Conservation (phyloP, 169 alveolate genomes). For the Plasmodium falciparum region DNA sequence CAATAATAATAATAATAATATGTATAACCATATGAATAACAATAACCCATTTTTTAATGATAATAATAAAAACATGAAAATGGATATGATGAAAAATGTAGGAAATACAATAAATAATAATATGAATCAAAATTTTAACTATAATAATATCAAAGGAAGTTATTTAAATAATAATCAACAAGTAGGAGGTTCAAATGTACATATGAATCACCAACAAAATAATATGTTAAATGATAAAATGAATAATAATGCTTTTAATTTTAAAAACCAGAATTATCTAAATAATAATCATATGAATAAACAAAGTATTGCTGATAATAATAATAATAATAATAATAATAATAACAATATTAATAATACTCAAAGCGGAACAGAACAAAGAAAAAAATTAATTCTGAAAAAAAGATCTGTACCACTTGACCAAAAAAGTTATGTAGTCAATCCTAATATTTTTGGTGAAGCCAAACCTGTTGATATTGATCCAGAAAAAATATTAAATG, state of each 20-base stretch:
- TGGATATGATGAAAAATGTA: conserved; percentile 19
- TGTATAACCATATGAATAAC: conserved; percentile 30
- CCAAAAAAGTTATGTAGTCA: conserved; percentile 42
- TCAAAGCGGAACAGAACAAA: conserved; percentile 19
- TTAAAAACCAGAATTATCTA: conserved; percentile 39
- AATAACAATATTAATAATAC: conserved; percentile 14
- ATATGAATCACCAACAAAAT: conserved; percentile 42
- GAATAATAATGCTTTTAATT: conserved; percentile 21
- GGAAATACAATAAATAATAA: neutral
- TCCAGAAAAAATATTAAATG: conserved; percentile 60
- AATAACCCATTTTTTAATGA: neutral
- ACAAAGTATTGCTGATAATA: conserved; percentile 18
- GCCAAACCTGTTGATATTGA: conserved; percentile 76
- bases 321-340: neutral
- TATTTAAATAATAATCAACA: conserved; percentile 19
- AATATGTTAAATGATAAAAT: conserved; percentile 31
- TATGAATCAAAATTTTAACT: conserved; percentile 22
- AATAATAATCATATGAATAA: conserved; percentile 15
- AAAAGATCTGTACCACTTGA: conserved; percentile 70
- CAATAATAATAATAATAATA: conserved; percentile 50
- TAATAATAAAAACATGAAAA: conserved; percentile 46
- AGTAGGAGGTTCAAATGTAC: conserved; percentile 5
- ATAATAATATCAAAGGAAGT: conserved; percentile 38
- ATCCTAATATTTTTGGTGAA: conserved; percentile 72
- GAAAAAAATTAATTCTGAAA: conserved; percentile 64